A percentile compares a stretch with the other conserved stretches of the same genome.
These are phyloP conservation scores for Detonula confervacea DNA, from an alignment of 352 stramenopile genomes.

Conservation along the genomic window DNA sequence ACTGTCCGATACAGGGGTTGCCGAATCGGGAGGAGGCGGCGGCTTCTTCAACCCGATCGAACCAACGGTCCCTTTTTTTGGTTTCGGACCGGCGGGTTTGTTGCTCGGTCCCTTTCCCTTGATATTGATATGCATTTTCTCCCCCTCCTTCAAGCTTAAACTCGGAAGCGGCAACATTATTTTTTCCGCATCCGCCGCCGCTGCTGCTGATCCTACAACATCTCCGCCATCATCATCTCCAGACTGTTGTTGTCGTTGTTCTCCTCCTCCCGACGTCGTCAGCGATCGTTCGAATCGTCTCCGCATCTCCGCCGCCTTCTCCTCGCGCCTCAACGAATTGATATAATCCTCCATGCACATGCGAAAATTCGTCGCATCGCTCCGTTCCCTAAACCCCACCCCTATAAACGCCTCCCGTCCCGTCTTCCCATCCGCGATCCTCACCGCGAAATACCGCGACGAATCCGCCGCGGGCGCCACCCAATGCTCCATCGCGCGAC, in stretches of 20 bases:
- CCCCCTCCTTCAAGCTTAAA: constrained; percentile 63
- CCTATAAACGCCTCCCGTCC: constrained; percentile 65
- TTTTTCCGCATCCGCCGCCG: constrained; percentile 5
- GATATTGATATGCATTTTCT: constrained; percentile 77
- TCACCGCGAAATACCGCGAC: constrained; percentile 73
- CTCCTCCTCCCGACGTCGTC: constrained; percentile 9
- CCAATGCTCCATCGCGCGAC: constrained; percentile 42
- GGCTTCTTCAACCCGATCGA: constrained; percentile 33
- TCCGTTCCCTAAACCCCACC: constrained; percentile 74
- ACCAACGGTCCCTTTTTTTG: too few relatives aligned
- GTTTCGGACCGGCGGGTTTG: too few relatives aligned
- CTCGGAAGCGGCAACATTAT: constrained; percentile 16
- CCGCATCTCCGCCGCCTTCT: constrained; percentile 35
- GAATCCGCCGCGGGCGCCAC: constrained; percentile 74
- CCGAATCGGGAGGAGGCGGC: constrained; percentile 26
- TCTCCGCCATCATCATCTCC: constrained; percentile 36
- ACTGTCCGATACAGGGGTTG: background rate
- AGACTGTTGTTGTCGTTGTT: constrained; percentile 22
- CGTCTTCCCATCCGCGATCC: constrained; percentile 45
- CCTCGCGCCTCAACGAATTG: constrained; percentile 64
- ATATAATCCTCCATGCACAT: constrained; percentile 65
- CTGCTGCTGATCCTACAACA: too few relatives aligned
- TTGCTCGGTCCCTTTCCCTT: constrained; percentile 16
- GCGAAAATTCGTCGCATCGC: constrained; percentile 75
- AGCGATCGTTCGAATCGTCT: constrained; percentile 34